Evolutionary conservation across 768 basidiomycete species (phyloP), one percentile per base, ranked within the genome.

Genomic region (Panellus pusillus): DNA sequence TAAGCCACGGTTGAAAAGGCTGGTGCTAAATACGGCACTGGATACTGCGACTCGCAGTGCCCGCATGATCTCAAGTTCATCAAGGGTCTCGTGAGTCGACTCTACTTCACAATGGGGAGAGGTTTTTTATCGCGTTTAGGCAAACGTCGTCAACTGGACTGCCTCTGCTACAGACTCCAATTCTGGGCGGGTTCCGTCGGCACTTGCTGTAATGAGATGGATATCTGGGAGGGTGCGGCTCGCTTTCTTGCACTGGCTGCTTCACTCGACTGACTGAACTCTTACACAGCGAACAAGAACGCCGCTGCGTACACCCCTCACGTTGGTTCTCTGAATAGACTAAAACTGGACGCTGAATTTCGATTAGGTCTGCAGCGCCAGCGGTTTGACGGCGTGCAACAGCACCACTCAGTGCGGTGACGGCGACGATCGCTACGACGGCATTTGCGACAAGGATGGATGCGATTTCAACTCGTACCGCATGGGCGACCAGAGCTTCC

Each of bases 381-480:
- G 11, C 17, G 19, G 39, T 40, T 12, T 40, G 60, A 70, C 69
- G 19, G 68, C 65, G 49, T 83, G 81, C 74, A 55, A 61, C 20
- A 77, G 77, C 32, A 68, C 63, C 31, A 69, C 63, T 44, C 65
- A 70, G 31, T 79, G 78, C 56, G 70, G 70, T 47, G 68, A 66
- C 60, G 57, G 48, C 28, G 55, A 41, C 58, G 62, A 70, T 63
- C 68, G 78, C 52, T 72, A 75, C 65, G 67, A 63, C 60, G 74
- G 74, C 41, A 64, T 77, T 39, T 83, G 81, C 68, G 80, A 83
- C 68, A 70, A 72, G 57, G 79, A 79, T 58, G 81, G 81, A 42
- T 83, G 81, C 66, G 81, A 82, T 62, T 83, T 81, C 76, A 83
- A 82, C 78, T 79, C 81, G 27, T 83, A 63, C 74, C 80, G 81